phyloP scores from a whole-genome alignment of 1,284 basidiomycete species.

The Farysia itapuensis region DNA sequence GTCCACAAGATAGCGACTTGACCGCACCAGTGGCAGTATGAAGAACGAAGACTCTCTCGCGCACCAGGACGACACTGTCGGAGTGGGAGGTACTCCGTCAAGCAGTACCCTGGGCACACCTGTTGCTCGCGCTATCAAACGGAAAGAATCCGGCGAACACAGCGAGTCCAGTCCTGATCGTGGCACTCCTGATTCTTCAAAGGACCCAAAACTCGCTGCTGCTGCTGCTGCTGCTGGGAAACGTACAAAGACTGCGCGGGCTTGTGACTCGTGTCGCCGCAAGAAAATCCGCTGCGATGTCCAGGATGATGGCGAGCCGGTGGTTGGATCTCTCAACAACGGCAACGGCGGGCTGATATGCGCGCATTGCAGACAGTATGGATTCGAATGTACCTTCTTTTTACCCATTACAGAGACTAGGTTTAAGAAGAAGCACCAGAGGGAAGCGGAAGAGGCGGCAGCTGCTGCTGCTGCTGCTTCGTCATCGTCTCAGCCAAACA shows the following conservation, averaged over 20 bases:
- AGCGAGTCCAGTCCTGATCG: neutral
- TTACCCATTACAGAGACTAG: constrained; percentile 96
- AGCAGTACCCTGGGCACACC: neutral
- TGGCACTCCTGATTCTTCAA: no score
- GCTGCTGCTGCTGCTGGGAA: constrained; percentile 64
- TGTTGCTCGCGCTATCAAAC: neutral
- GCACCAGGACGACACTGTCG: no score
- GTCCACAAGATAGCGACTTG: no score
- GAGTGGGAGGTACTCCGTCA: no score
- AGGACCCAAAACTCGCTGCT: no score
- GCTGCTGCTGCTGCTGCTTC: constrained; percentile 44
- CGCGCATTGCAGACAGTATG: constrained; percentile 46
- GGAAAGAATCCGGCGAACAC: neutral
- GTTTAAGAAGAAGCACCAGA: constrained; percentile 87
- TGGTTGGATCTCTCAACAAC: constrained; percentile 37
- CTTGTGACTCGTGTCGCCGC: constrained; percentile 85
- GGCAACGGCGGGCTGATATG: constrained; percentile 45
- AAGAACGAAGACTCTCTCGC: no score
- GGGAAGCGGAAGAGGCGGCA: constrained; percentile 68
- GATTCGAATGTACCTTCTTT: constrained; percentile 69
- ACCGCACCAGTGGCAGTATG: no score
- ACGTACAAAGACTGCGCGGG: constrained; percentile 83
- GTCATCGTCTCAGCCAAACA: neutral
- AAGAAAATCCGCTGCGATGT: constrained; percentile 78
- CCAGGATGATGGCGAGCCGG: constrained; percentile 53